phyloP scores from a whole-genome alignment of 2,329 filamentous ascomycete species.

The Botryosphaeria dothidea region DNA sequence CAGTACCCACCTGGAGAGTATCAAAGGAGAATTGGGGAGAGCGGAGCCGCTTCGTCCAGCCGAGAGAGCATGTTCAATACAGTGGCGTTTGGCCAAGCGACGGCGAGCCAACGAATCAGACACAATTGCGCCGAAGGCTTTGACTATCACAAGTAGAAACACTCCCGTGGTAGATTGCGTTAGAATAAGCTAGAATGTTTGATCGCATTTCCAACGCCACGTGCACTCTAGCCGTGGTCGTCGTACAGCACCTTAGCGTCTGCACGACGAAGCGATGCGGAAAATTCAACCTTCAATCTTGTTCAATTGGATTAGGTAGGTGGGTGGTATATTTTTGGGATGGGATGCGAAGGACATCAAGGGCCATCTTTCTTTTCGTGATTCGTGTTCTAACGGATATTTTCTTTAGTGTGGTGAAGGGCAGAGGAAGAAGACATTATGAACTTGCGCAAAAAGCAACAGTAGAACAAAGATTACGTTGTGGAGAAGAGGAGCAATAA shows the following conservation, averaged over 20 bases:
- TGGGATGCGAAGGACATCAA: neutral
- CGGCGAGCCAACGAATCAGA: neutral
- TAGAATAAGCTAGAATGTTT: no score
- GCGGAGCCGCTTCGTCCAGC: neutral
- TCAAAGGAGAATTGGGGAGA: neutral
- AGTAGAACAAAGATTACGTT: neutral
- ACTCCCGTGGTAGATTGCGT: neutral
- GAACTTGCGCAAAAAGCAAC: neutral
- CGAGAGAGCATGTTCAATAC: neutral
- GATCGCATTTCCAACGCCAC: no score
- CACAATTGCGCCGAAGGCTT: neutral
- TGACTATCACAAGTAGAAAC: neutral
- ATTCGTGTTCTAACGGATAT: neutral
- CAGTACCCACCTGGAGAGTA: no score
- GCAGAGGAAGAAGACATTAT: neutral
- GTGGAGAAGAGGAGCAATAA: neutral
- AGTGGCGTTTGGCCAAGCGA: neutral
- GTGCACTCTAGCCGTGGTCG: no score
- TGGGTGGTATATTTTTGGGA: no score
- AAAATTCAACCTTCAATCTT: no score
- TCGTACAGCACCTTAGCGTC: no score
- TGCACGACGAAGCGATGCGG: no score
- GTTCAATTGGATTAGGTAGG: no score
- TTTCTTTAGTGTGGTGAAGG: neutral
- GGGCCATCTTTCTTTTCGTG: neutral